These are phyloP conservation scores for Colletotrichum sublineola DNA, from an alignment of 2,329 filamentous ascomycete species.

Conservation along the genomic window DNA sequence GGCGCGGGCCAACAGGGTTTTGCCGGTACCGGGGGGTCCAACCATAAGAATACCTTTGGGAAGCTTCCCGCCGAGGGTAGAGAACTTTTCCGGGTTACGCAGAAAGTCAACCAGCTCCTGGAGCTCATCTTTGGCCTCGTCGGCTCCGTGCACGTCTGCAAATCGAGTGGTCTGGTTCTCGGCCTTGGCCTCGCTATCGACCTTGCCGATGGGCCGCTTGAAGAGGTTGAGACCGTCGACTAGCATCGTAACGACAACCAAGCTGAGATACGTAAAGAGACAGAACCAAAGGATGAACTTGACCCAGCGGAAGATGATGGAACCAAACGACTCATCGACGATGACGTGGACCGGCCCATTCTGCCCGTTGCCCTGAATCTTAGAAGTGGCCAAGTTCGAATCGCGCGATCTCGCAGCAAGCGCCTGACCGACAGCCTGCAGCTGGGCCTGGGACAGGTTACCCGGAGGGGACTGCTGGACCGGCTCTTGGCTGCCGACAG, in stretches of 20 bases:
- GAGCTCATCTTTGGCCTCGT: conserved; percentile 98
- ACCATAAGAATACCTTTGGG: conserved; percentile 97
- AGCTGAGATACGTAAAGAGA: conserved; percentile 81
- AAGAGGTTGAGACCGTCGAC: conserved; percentile 85
- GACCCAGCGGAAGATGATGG: conserved; percentile 88
- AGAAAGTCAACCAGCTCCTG: conserved; percentile 97
- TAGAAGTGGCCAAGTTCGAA: conserved; percentile 71
- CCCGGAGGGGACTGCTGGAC: conserved; percentile 48
- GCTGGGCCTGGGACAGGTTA: conserved; percentile 69
- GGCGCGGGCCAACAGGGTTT: conserved; percentile 93
- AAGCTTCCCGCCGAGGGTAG: conserved; percentile 92
- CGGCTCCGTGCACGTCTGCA: conserved; percentile 94
- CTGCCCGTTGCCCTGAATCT: conserved; percentile 72
- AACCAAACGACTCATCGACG: conserved; percentile 88
- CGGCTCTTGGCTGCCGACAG: conserved; percentile 49
- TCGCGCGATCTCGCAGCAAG: conserved; percentile 79
- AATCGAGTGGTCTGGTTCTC: conserved; percentile 94
- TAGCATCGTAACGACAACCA: conserved; percentile 84
- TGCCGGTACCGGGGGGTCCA: conserved; percentile 96
- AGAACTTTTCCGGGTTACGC: conserved; percentile 93
- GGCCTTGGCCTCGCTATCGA: conserved; percentile 88
- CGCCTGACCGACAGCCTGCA: conserved; percentile 86
- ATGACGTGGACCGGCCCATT: conserved; percentile 93
- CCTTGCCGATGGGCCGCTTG: conserved; percentile 81
- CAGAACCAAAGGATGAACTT: conserved; percentile 86